A percentile compares a stretch with the other conserved stretches of the same genome.
These are phyloP conservation scores for Suhomyces atakaporum DNA, from an alignment of 1,139 yeast genomes.

Conservation along the genomic window DNA sequence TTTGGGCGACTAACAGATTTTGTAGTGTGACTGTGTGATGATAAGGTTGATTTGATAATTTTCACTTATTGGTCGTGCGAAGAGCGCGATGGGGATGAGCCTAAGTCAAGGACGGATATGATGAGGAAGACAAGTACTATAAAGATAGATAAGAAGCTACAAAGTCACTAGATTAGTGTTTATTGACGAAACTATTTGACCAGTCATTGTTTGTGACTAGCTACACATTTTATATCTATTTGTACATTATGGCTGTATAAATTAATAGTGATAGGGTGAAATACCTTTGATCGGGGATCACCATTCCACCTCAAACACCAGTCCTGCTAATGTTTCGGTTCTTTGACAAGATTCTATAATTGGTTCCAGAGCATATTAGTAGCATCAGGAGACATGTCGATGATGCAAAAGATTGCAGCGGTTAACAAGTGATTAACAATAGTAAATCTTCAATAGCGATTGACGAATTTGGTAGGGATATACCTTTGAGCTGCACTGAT, in stretches of 20 bases:
- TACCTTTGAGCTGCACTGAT: not conserved
- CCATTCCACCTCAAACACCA: constrained; percentile 17
- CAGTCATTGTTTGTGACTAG: no score
- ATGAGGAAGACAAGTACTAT: no score
- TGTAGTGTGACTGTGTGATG: no score
- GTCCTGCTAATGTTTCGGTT: constrained; percentile 21
- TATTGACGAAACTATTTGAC: no score
- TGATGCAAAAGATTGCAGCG: no score
- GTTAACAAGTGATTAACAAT: constrained; percentile 1
- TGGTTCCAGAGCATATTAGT: constrained; percentile 7
- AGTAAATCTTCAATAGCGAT: no score
- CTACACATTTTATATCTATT: constrained; percentile 5
- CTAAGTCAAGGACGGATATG: no score
- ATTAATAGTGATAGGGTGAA: constrained; percentile 10
- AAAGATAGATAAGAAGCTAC: no score
- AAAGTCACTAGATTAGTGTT: no score
- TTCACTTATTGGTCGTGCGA: constrained; percentile 12
- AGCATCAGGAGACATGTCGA: constrained; percentile 6
- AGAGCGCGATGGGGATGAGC: not conserved
- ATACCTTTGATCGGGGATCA: constrained; percentile 2
- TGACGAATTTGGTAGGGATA: no score
- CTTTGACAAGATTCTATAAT: constrained; percentile 10
- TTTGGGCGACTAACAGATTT: no score
- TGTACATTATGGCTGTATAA: constrained; percentile 13
- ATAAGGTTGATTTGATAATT: constrained; percentile 3